Evolutionary conservation across 2,329 filamentous ascomycete species (phyloP).

Genomic region (Akanthomyces dipterigenus): DNA sequence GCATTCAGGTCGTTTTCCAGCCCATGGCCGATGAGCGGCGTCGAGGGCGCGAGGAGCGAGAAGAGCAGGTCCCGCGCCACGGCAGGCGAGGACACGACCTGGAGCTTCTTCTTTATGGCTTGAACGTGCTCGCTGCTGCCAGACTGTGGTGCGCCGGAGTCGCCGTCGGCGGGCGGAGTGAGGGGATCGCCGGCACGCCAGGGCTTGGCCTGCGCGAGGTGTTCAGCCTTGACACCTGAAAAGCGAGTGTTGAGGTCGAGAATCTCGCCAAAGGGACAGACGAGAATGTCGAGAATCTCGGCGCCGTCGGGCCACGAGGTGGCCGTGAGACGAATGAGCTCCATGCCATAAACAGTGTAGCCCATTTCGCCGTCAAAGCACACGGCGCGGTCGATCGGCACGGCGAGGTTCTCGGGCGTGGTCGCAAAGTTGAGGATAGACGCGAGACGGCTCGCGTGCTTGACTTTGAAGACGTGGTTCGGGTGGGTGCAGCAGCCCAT

Average conservation of each 20-base stretch:
- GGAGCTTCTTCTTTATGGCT: constrained; percentile 41
- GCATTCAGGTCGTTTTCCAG: constrained; percentile 93
- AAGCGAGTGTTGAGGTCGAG: constrained; percentile 89
- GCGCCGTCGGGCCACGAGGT: constrained; percentile 77
- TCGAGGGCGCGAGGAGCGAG: constrained; percentile 64
- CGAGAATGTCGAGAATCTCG: constrained; percentile 73
- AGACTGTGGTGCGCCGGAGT: constrained; percentile 7
- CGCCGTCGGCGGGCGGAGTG: constrained; percentile 20
- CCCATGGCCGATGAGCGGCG: constrained; percentile 84
- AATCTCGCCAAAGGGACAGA: constrained; percentile 74
- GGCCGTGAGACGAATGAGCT: constrained; percentile 83
- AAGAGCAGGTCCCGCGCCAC: constrained; percentile 73
- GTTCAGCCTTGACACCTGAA: constrained; percentile 76
- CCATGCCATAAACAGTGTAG: constrained; percentile 81
- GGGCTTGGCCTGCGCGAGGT: constrained; percentile 62
- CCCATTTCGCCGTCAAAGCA: constrained; percentile 98
- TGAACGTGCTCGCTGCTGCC: constrained; percentile 24
- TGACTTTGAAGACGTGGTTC: constrained; percentile 83
- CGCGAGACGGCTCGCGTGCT: constrained; percentile 68
- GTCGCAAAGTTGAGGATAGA: constrained; percentile 70
- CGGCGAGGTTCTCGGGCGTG: constrained; percentile 61
- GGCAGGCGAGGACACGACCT: constrained; percentile 68
- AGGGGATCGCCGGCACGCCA: constrained; percentile 32
- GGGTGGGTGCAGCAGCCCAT: constrained; percentile 64
- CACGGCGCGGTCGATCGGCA: constrained; percentile 54